These are phyloP conservation scores for Colletotrichum zoysiae DNA, from an alignment of 2,329 filamentous ascomycete genomes.

Conservation along the genomic window DNA sequence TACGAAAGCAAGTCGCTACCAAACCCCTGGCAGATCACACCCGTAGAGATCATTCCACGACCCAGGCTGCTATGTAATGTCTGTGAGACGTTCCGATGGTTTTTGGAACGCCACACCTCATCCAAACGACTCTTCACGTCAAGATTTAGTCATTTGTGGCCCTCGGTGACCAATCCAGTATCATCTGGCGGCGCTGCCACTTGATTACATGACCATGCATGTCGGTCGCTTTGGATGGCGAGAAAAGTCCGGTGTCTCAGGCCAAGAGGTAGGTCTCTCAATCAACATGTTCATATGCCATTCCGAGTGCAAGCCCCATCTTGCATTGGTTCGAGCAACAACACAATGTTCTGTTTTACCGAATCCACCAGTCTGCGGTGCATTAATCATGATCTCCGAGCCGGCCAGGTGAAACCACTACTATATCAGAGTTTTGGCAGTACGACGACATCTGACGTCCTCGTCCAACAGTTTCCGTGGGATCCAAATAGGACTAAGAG, in stretches of 20 bases:
- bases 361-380: slow-evolving; percentile 5
- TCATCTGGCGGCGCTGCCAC: slow-evolving; percentile 6
- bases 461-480: neutral
- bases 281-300: neutral
- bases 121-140: slow-evolving; percentile 11
- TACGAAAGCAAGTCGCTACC: slow-evolving; percentile 14
- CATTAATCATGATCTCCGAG: slow-evolving; percentile 1
- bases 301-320: slow-evolving; percentile 1
- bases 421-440: slow-evolving; percentile 25
- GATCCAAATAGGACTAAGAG: slow-evolving; percentile 6
- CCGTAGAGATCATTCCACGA: slow-evolving; percentile 16
- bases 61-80: neutral
- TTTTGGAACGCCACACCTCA: neutral
- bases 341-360: neutral
- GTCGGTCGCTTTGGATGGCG: neutral
- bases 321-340: slow-evolving; percentile 4
- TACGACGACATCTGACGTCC: slow-evolving; percentile 27
- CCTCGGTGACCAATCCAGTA: neutral
- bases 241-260: neutral
- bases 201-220: neutral
- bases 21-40: slow-evolving; percentile 6
- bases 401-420: slow-evolving; percentile 31
- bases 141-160: neutral
- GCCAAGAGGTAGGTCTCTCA: neutral
- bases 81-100: slow-evolving; percentile 3